These are phyloP conservation scores for Rhodomyrtus psidioides DNA, from an alignment of 441 rosid genomes.

Conservation along the genomic window DNA sequence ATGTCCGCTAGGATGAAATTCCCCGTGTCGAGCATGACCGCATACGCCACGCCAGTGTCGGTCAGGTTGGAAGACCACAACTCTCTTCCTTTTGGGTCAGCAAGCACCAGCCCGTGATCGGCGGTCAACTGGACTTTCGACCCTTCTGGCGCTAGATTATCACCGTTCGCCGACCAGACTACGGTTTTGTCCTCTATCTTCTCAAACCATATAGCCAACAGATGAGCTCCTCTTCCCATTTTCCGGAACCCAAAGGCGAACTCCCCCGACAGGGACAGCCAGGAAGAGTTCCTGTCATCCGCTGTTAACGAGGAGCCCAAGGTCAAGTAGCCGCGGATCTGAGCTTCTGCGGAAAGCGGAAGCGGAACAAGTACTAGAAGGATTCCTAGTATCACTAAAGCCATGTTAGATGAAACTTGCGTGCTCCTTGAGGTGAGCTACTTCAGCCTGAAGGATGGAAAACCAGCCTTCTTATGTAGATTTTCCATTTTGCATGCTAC, in stretches of 20 bases:
- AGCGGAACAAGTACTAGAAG: neutral
- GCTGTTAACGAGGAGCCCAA: neutral
- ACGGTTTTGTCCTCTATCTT: slow-evolving; percentile 18
- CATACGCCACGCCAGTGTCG: neutral
- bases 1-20: slow-evolving; percentile 1
- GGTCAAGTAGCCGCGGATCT: neutral
- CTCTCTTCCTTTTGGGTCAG: neutral
- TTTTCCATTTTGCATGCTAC: no score
- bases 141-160: slow-evolving; percentile 8
- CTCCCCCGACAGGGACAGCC: neutral
- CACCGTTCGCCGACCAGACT: slow-evolving; percentile 19
- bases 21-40: slow-evolving; percentile 13
- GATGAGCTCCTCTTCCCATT: neutral
- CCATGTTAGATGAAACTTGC: neutral
- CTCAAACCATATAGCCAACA: slow-evolving; percentile 28
- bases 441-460: no score
- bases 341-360: neutral
- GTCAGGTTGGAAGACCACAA: neutral
- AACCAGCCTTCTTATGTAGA: no score
- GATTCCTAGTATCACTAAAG: neutral
- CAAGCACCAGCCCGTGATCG: neutral
- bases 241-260: neutral
- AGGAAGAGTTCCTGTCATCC: neutral
- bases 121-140: slow-evolving; percentile 8
- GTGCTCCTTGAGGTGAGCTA: neutral